Evolutionary conservation across 2,329 filamentous ascomycete species (phyloP), one percentile per base, ranked within the genome.

Genomic region (Boeremia lycopersici): DNA sequence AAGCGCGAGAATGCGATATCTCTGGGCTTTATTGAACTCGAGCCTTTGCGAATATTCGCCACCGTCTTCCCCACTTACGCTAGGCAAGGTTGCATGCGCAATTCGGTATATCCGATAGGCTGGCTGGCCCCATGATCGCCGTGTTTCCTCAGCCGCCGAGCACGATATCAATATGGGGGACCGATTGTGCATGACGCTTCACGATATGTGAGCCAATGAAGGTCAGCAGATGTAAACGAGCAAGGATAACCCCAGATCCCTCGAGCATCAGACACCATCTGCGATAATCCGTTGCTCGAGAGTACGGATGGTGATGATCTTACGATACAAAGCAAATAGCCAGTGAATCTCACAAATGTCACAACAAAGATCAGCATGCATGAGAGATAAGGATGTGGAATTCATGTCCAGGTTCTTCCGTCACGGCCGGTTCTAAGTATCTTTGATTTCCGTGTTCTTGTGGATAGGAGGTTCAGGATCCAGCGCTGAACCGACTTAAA

Each of bases 21-120:
- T 26, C 49, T 28, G 26, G 33, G n/a, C 40, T 47, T 54, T 41
- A 47, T 45, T 28, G 38, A 26, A 25, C 26, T 19, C 28, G 9
- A 35, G n/a, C 23, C 9, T 36, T 41, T 36, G 44, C 45, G 46
- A 53, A 59, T 53, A 57, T 26, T 59, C 51, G 60, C 53, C 56
- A 61, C 56, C 40, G 31, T 45, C 26, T 59, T 46, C 55, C 49
- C 53, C 56, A 63, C 60, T 57, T 61, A 56, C 56, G 53, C 58
- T 59, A 57, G 45, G 56, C 41, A 40, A 47, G 26, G 40, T 51
- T 35, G 36, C 44, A 41, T 43, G 34, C 40, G 28, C 15, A 30
- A 36, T 12, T 40, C 48, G 48, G 47, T 55, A 33, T 46, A 48
- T 53, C 54, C 48, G 58, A 60, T 58, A 60, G 51, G 54, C 34